These are phyloP conservation scores for Stephania cephalantha DNA, from an alignment of 164 flowering plant genomes.

Conservation along the genomic window DNA sequence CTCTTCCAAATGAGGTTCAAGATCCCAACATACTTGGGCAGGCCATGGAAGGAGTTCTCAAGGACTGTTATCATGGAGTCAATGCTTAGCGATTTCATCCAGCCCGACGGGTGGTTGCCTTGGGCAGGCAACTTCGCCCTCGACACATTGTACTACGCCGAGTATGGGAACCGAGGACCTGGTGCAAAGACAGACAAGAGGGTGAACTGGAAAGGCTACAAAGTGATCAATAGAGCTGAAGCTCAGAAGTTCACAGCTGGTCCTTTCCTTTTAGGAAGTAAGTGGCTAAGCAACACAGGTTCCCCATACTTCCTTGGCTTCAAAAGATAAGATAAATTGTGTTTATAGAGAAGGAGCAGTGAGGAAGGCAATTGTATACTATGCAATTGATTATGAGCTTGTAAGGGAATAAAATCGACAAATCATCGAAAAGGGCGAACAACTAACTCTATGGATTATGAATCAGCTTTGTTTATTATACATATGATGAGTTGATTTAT, in stretches of 20 bases:
- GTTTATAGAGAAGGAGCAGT: neutral
- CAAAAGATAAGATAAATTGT: constrained; percentile 4
- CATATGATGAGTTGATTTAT: neutral
- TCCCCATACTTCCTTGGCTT: constrained; percentile 25
- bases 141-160: constrained; percentile 37
- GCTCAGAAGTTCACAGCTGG: constrained; percentile 34
- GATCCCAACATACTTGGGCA: constrained; percentile 35
- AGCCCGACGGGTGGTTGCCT: constrained; percentile 43
- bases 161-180: constrained; percentile 43
- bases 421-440: neutral
- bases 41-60: constrained; percentile 56
- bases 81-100: constrained; percentile 37
- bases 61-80: constrained; percentile 49
- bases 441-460: neutral
- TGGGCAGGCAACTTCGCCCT: constrained; percentile 38
- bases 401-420: neutral
- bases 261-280: constrained; percentile 26
- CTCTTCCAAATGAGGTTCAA: constrained; percentile 25
- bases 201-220: constrained; percentile 36
- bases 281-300: constrained; percentile 25
- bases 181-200: constrained; percentile 30
- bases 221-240: constrained; percentile 21
- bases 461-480: neutral
- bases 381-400: neutral
- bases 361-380: neutral